Evolutionary conservation across 164 flowering plant genomes (phyloP), one percentile per base, ranked within the genome.

Genomic region (Umbilicus rupestris): DNA sequence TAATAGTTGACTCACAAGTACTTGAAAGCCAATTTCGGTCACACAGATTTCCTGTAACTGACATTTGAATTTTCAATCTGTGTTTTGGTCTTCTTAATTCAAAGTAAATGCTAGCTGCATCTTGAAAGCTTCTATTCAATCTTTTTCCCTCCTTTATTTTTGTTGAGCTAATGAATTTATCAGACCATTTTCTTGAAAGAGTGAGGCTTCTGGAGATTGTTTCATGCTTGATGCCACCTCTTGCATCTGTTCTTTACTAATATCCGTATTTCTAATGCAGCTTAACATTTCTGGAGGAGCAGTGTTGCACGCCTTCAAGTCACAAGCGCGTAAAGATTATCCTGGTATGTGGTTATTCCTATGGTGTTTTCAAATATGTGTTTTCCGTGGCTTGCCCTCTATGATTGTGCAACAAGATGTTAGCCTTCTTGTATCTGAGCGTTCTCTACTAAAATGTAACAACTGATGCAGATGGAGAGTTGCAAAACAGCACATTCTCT

Each of bases 271-370:
- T 10, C 37, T 65, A n/a, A 26, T 52, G 59, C 39, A 31, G 28
- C 31, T 55, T 64, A 16, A 69, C 72, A 55, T 29, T 66, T 66
- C 73, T 67, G 70, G 39, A 42, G 37, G 37, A 31, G 46, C 71
- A 16, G 19, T 78, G 29, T 73, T 89, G 77, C 89, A 82, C 75
- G 82, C 83, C 39, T 85, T 72, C 77, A 87, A 85, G 68, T 52
- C 73, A 49, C 80, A 89, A 52, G 64, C 50, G 45, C 75, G 78
- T 57, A 70, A 80, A 72, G 77, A 75, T 65, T 68, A 72, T 71
- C 66, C 80, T 75, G 89, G 95, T 88, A 83, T 58, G 78, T 77
- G 45, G 66, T 62, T 66, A 11, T 15, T 45, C 30, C 67, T 68
- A 58, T 65, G 26, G 8, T n/a, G 57, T 16, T 50, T 20, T 12